These are phyloP conservation scores for Phenoliferia sp. DNA, from an alignment of 1,284 basidiomycete species.

Conservation along the genomic window DNA sequence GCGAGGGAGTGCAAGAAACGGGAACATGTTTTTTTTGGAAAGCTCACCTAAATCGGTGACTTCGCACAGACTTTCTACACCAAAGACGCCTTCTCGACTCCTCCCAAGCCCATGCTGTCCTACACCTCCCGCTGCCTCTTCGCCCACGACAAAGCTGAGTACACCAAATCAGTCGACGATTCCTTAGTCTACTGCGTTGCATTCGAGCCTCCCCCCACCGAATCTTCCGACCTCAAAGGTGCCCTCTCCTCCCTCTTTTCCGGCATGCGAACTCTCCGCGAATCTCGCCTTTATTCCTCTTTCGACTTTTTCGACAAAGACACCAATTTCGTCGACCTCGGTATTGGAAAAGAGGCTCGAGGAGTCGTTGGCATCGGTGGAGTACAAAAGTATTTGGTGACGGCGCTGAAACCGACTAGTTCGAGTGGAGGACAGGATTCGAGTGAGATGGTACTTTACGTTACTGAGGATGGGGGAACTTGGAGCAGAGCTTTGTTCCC, in stretches of 20 bases:
- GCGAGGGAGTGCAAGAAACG: neutral
- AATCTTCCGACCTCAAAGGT: neutral
- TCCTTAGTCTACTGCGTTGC: slow-evolving; percentile 82
- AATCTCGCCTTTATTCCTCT: slow-evolving; percentile 64
- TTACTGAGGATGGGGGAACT: slow-evolving; percentile 68
- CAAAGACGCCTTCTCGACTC: slow-evolving; percentile 65
- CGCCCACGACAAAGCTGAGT: slow-evolving; percentile 72
- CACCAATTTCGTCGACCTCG: slow-evolving; percentile 65
- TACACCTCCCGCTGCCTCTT: slow-evolving; percentile 77
- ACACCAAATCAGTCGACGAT: slow-evolving; percentile 64
- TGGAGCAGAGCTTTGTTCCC: slow-evolving; percentile 84
- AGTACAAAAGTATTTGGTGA: slow-evolving; percentile 83
- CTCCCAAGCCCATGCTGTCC: slow-evolving; percentile 56
- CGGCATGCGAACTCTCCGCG: slow-evolving; percentile 9
- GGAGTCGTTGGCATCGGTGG: slow-evolving; percentile 85
- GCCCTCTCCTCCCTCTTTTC: neutral
- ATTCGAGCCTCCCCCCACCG: slow-evolving; percentile 57
- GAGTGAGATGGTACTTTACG: slow-evolving; percentile 77
- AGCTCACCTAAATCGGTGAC: neutral
- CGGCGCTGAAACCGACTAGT: slow-evolving; percentile 58
- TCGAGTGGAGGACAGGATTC: neutral
- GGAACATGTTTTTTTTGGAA: too few species aligned
- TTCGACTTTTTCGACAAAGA: slow-evolving; percentile 72
- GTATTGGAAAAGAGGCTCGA: slow-evolving; percentile 71
- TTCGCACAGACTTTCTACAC: slow-evolving; percentile 69